Conservation (phyloP, 257 asterid species). For the Jaltomata sinuosa region DNA sequence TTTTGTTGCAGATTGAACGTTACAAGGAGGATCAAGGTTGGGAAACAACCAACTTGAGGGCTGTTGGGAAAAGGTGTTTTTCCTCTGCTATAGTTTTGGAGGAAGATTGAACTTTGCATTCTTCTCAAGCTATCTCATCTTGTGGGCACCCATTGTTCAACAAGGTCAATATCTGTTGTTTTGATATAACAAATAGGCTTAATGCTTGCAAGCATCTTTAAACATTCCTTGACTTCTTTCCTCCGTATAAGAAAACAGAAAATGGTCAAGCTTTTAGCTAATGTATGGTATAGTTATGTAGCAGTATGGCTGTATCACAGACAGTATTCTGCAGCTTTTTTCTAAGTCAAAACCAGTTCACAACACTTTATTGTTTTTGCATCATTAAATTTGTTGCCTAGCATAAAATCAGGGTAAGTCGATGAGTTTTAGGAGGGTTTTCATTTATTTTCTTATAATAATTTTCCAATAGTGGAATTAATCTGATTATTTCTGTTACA, state of each 20-base stretch:
- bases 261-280: background rate
- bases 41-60: constrained; percentile 31
- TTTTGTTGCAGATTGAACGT: constrained; percentile 46
- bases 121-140: background rate
- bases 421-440: background rate
- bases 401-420: background rate
- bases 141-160: background rate
- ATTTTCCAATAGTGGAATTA: no score
- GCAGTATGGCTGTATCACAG: background rate
- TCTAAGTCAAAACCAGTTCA: background rate
- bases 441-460: no score
- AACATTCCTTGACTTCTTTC: background rate
- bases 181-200: background rate
- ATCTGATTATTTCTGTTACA: no score
- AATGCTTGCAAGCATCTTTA: background rate
- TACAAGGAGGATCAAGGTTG: constrained; percentile 75
- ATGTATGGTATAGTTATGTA: background rate
- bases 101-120: constrained; percentile 6
- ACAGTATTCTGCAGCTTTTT: background rate
- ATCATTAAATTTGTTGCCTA: background rate
- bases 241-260: background rate
- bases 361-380: background rate
- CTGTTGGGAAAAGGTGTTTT: constrained; percentile 47
- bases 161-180: background rate
- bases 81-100: constrained; percentile 52